A percentile compares a stretch with the other conserved stretches of the same genome.
Conservation (phyloP, 2,329 filamentous ascomycete genomes). For the Fusarium graminum region DNA sequence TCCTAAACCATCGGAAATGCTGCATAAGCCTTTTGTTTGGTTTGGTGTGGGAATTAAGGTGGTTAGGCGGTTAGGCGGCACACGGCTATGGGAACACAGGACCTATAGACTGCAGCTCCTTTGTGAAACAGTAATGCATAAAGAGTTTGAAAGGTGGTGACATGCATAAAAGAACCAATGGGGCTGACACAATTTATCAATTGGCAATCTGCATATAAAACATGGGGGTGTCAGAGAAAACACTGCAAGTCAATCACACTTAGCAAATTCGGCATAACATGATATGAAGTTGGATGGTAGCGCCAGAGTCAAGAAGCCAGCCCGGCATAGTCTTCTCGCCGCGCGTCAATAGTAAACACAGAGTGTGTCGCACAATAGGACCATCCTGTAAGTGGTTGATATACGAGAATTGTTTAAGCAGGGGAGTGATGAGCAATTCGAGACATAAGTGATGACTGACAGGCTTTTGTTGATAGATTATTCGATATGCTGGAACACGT, state of each 20-base stretch:
- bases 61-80: conserved; percentile 22
- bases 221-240: conserved; percentile 13
- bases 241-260: conserved; percentile 12
- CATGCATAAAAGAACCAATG: conserved; percentile 11
- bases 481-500: background rate
- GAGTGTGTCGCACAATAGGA: background rate
- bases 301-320: background rate
- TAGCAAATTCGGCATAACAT: conserved; percentile 1
- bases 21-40: background rate
- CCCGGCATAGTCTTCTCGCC: background rate
- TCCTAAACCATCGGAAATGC: background rate
- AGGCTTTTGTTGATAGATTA: background rate
- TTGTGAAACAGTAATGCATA: background rate
- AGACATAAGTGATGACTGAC: background rate
- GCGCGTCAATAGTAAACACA: background rate
- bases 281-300: conserved; percentile 4
- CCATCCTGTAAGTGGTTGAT: background rate
- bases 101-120: conserved; percentile 6
- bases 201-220: conserved; percentile 9
- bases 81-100: conserved; percentile 24
- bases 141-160: conserved; percentile 1
- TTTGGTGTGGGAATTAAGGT: conserved; percentile 2
- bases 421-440: background rate
- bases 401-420: background rate
- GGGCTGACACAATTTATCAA: conserved; percentile 8